phyloP scores from a whole-genome alignment of 371 early-diverging fungal genomes.

The Mucor mucedo region DNA sequence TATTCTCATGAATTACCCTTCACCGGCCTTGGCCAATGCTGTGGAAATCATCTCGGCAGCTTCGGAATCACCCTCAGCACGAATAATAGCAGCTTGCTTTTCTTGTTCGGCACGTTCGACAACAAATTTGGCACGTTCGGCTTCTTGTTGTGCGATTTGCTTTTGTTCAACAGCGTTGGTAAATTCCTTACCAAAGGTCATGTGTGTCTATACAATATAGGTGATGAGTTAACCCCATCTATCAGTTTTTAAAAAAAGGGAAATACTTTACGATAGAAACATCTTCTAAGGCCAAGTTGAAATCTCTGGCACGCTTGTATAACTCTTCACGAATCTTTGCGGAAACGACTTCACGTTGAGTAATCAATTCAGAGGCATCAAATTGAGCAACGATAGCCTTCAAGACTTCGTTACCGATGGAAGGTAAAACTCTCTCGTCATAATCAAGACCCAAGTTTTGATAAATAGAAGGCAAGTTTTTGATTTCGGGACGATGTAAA shows the following conservation, averaged over 20 bases:
- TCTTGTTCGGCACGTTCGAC: conserved; percentile 98
- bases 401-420: conserved; percentile 98
- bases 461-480: conserved; percentile 83
- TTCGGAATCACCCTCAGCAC: conserved; percentile 97
- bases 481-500: conserved; percentile 88
- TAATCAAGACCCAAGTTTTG: conserved; percentile 94
- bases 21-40: conserved; percentile 91
- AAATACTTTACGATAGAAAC: conserved; percentile 85
- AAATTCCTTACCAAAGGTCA: conserved; percentile 97
- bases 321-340: conserved; percentile 94
- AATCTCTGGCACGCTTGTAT: conserved; percentile 91
- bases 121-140: conserved; percentile 94
- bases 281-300: conserved; percentile 95
- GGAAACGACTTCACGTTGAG: conserved; percentile 97
- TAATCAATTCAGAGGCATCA: conserved; percentile 96
- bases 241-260: not conserved
- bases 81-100: conserved; percentile 95
- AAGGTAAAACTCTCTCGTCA: conserved; percentile 97
- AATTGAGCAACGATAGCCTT: conserved; percentile 99
- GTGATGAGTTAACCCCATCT: not conserved
- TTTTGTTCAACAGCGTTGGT: conserved; percentile 91
- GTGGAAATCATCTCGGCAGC: conserved; percentile 90
- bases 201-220: conserved; percentile 74
- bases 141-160: conserved; percentile 96
- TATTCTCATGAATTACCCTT: conserved; percentile 23